Percentiles rank a stretch among this genome's conserved stretches.
Evolutionary conservation across 2,329 filamentous ascomycete species (phyloP).

Genomic region (Colletotrichum camelliae): DNA sequence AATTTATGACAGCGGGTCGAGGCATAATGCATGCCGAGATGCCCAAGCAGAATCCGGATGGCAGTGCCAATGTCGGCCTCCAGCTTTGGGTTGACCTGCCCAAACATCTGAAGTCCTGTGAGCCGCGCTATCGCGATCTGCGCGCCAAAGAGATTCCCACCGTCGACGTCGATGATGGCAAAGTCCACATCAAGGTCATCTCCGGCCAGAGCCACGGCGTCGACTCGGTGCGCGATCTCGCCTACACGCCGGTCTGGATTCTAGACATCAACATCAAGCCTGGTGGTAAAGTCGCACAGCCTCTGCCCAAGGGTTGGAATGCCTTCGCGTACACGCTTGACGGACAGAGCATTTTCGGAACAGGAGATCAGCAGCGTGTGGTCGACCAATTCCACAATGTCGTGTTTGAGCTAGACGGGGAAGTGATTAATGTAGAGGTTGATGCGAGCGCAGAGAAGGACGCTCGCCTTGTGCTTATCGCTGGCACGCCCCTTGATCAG

Average conservation of each 20-base stretch:
- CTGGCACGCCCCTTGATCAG: constrained; percentile 81
- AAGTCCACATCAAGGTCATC: constrained; percentile 87
- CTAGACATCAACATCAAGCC: constrained; percentile 83
- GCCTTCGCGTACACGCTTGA: constrained; percentile 87
- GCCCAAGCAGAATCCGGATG: constrained; percentile 80
- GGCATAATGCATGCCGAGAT: constrained; percentile 97
- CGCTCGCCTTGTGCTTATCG: constrained; percentile 72
- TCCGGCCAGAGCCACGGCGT: constrained; percentile 83
- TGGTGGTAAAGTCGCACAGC: constrained; percentile 78
- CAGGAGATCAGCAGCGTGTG: constrained; percentile 51
- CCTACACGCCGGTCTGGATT: constrained; percentile 97
- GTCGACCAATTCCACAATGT: constrained; percentile 84
- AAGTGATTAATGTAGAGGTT: constrained; percentile 75
- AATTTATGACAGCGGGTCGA: constrained; percentile 95
- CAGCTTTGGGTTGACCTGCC: constrained; percentile 97
- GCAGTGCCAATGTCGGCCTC: constrained; percentile 80
- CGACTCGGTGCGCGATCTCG: constrained; percentile 86
- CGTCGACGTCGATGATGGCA: constrained; percentile 73
- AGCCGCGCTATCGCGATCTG: constrained; percentile 91
- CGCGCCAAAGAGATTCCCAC: constrained; percentile 78
- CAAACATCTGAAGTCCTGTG: constrained; percentile 79
- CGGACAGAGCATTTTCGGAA: constrained; percentile 71
- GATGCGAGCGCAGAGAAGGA: constrained; percentile 65
- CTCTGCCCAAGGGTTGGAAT: constrained; percentile 83
- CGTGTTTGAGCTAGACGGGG: constrained; percentile 82